Conservation (phyloP, 2,329 filamentous ascomycete genomes). For the Huntiella abstrusa region DNA sequence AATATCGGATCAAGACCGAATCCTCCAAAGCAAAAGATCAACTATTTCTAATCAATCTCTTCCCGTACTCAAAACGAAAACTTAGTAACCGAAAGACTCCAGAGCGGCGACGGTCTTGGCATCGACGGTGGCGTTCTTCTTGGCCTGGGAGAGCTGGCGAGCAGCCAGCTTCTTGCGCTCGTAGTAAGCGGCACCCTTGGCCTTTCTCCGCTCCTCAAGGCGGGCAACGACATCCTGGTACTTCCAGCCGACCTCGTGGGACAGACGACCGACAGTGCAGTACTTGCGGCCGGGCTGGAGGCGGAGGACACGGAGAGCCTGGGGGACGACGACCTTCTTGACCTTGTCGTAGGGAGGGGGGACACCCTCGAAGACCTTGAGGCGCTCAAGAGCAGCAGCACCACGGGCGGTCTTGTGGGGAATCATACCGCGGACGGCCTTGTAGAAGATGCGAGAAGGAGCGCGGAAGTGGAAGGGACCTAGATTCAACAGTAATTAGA, state of each 20-base stretch:
- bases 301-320: constrained; percentile 88
- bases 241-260: constrained; percentile 99
- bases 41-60: constrained; percentile 5
- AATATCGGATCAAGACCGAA: neutral
- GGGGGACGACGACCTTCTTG: constrained; percentile 98
- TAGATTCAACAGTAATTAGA: constrained; percentile 20
- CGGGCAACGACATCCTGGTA: constrained; percentile 98
- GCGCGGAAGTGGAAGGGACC: constrained; percentile 99
- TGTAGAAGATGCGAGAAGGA: constrained; percentile 99
- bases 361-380: constrained; percentile 99
- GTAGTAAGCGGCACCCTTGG: constrained; percentile 98
- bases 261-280: constrained; percentile 96
- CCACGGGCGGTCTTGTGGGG: constrained; percentile 99
- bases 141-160: constrained; percentile 77
- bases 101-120: constrained; percentile 76
- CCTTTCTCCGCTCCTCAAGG: constrained; percentile 98
- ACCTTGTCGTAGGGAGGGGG: constrained; percentile 98
- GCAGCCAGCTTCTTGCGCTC: constrained; percentile 97
- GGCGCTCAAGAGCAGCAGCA: constrained; percentile 87
- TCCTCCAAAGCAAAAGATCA: constrained; percentile 1
- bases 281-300: constrained; percentile 99
- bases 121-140: constrained; percentile 80
- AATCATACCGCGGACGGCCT: constrained; percentile 99
- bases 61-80: constrained; percentile 27
- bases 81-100: constrained; percentile 77